Evolutionary conservation across 1,284 basidiomycete genomes (phyloP).

Genomic region (Microbotryum silenes-acaulis): DNA sequence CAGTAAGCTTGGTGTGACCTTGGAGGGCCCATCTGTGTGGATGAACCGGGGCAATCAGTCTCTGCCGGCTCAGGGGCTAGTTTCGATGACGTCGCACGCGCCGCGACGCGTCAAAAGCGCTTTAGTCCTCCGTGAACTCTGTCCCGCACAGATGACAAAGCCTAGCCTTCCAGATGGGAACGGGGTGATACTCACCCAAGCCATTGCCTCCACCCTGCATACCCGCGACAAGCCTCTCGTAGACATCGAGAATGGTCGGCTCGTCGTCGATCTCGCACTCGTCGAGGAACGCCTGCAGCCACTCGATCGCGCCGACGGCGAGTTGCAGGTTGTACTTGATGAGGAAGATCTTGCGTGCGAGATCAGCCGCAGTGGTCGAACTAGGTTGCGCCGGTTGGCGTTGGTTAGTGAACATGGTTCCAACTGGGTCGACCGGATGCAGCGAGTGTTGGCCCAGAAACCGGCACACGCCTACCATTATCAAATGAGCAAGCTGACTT

Average conservation of each 20-base stretch:
- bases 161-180: neutral
- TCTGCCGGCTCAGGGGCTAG: neutral
- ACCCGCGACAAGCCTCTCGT: slow-evolving; percentile 24
- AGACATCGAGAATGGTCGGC: slow-evolving; percentile 11
- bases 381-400: neutral
- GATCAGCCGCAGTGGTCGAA: neutral
- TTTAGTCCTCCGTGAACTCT: too few relatives aligned
- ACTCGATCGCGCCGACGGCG: slow-evolving; percentile 21
- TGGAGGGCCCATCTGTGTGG: slow-evolving; percentile 24
- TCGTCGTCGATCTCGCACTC: slow-evolving; percentile 20
- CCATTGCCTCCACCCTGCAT: slow-evolving; percentile 20
- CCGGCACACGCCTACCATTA: too few relatives aligned
- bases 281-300: slow-evolving; percentile 16
- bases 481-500: too few relatives aligned
- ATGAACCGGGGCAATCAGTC: neutral
- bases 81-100: too few relatives aligned
- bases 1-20: slow-evolving; percentile 58
- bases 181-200: slow-evolving; percentile 10
- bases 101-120: too few relatives aligned
- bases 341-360: slow-evolving; percentile 27
- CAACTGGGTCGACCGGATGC: too few relatives aligned
- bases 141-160: neutral
- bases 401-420: too few relatives aligned
- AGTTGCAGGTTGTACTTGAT: slow-evolving; percentile 27
- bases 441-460: too few relatives aligned